Evolutionary conservation across 495 filamentous ascomycete genomes (phyloP), one percentile per base, ranked within the genome.

Genomic region (Cetradonia linearis): DNA sequence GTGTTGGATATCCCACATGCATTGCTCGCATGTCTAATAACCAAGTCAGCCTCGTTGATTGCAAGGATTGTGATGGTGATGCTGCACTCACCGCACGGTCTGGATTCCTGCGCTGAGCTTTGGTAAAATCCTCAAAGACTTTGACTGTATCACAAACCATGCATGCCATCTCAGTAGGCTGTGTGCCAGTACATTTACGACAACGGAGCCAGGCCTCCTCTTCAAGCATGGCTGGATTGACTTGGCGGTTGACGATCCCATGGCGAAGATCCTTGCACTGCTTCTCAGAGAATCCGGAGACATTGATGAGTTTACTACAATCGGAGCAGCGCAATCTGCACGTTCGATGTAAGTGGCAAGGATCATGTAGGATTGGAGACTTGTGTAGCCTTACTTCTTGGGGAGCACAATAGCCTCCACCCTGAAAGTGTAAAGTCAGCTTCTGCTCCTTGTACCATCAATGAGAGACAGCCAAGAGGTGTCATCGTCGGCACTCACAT

Each of bases 11-110:
- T 59, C 60, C 47, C 78, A 72, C 28, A 82, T 77, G 58, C 85
- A 86, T 23, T 70, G 68, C 20, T 79, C 68, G 68, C 83, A 87
- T 72, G 73, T 76, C 79, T 82, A 60, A 3, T 62, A 8, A 36
- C 47, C 18, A 48, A 46, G n/a, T 69, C 55, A 67, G 65, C 38
- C 28, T 30, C 40, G 1, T 44, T 30, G 25, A 52, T 27, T 13
- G 57, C 47, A 42, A 63, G 60, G 7, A 30, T 47, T n/a, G 20
- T 56, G 20, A 47, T 23, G 3, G 5, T 54, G n/a, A 36, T 23
- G 44, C 60, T n/a, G 30, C 30, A 69, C 78, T 70, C 73, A 83
- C 83, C 3, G 77, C 73, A 13, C 67, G 63, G 13, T 78, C 74
- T 2, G 69, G 70, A 23, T 75, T 73, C 20, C 68, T 68, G 0